Percentiles rank a stretch among this genome's conserved stretches.
These are phyloP conservation scores for Cordyceps tenuipes DNA, from an alignment of 2,329 filamentous ascomycete genomes.

Conservation along the genomic window DNA sequence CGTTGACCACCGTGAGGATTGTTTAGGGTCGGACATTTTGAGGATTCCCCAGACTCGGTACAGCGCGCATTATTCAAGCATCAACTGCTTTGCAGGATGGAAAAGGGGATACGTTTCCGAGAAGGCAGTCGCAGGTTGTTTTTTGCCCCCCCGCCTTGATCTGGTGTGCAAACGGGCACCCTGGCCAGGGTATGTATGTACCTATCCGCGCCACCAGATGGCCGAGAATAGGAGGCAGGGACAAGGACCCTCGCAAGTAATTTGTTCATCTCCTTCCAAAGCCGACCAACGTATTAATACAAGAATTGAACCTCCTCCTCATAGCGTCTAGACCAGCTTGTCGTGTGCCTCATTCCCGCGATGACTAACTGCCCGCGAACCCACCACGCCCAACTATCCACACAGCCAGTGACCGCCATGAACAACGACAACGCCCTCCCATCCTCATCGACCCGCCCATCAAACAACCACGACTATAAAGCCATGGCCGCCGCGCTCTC, in stretches of 20 bases:
- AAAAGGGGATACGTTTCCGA: neutral
- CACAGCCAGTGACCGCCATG: neutral
- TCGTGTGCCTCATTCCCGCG: neutral
- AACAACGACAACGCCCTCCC: neutral
- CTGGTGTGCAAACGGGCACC: neutral
- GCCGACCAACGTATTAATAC: neutral
- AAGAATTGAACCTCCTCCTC: neutral
- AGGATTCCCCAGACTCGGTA: neutral
- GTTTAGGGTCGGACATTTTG: neutral
- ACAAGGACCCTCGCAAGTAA: too few species aligned
- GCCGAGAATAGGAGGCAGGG: neutral
- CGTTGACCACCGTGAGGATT: neutral
- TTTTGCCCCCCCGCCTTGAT: neutral
- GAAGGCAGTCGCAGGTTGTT: neutral
- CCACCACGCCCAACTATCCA: neutral
- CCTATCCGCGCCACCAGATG: neutral
- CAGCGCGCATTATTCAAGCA: too few species aligned
- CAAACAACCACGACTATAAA: neutral
- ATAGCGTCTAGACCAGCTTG: neutral
- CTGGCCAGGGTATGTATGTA: neutral
- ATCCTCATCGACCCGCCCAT: neutral
- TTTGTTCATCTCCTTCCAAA: neutral
- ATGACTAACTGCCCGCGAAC: conserved; percentile 5
- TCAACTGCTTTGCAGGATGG: neutral
- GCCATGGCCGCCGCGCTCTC: conserved; percentile 13